phyloP scores from a whole-genome alignment of 2,329 filamentous ascomycete genomes.

The Fusarium concolor region DNA sequence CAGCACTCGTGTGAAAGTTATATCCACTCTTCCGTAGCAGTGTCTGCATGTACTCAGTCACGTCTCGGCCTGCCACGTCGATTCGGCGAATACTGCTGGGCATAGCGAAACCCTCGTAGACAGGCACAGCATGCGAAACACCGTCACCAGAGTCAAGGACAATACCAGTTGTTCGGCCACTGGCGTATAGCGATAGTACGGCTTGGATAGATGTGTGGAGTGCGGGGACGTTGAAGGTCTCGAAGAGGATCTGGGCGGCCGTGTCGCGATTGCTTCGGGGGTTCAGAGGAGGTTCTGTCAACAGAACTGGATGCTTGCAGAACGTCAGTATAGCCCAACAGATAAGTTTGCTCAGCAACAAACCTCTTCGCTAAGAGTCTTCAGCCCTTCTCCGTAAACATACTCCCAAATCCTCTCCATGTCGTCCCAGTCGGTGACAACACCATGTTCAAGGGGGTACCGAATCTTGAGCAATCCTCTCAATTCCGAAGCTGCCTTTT shows the following conservation, averaged over 20 bases:
- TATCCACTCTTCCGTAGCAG: slow-evolving; percentile 92
- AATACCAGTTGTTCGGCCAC: slow-evolving; percentile 93
- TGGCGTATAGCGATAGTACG: slow-evolving; percentile 94
- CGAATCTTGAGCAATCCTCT: slow-evolving; percentile 94
- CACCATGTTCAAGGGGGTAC: slow-evolving; percentile 96
- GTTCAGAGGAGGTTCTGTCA: slow-evolving; percentile 96
- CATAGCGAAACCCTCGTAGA: slow-evolving; percentile 98
- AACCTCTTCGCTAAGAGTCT: slow-evolving; percentile 96
- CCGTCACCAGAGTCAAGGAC: slow-evolving; percentile 96
- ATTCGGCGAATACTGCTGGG: slow-evolving; percentile 95
- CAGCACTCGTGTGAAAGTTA: slow-evolving; percentile 96
- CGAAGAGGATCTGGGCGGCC: slow-evolving; percentile 96
- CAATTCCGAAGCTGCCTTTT: slow-evolving; percentile 86
- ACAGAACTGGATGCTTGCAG: slow-evolving; percentile 85
- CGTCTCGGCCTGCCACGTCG: slow-evolving; percentile 94
- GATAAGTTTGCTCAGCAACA: slow-evolving; percentile 9
- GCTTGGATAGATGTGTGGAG: slow-evolving; percentile 98
- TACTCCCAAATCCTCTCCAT: slow-evolving; percentile 99
- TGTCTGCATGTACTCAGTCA: slow-evolving; percentile 94
- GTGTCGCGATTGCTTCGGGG: slow-evolving; percentile 95
- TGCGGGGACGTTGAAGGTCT: slow-evolving; percentile 98
- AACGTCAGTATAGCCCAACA: slow-evolving; percentile 29
- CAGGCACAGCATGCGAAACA: slow-evolving; percentile 95
- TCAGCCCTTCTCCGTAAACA: slow-evolving; percentile 94
- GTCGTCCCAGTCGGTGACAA: slow-evolving; percentile 99